Evolutionary conservation across 768 basidiomycete species (phyloP).

Genomic region (Boletellus ananas): DNA sequence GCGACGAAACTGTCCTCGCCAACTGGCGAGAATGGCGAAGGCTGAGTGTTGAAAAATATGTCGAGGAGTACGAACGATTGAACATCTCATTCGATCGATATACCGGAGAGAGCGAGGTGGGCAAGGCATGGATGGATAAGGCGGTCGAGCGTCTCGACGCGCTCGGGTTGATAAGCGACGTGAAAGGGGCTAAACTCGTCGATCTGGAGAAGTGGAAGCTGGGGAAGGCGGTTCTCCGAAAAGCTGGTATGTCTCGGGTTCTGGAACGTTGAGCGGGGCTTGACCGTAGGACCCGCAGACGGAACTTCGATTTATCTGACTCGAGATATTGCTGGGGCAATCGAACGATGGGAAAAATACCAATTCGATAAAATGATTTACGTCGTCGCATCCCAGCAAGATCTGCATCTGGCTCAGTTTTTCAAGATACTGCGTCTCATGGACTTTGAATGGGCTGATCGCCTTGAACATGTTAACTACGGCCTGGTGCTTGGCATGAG

Average conservation of each 20-base stretch:
- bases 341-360: constrained; percentile 89
- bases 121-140: constrained; percentile 66
- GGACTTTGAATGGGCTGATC: constrained; percentile 82
- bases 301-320: constrained; percentile 93
- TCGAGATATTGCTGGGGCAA: constrained; percentile 91
- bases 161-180: constrained; percentile 71
- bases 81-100: constrained; percentile 93
- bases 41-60: constrained; percentile 85
- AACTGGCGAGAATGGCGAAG: constrained; percentile 95
- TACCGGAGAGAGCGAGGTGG: constrained; percentile 83
- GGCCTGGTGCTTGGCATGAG: constrained; percentile 95
- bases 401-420: constrained; percentile 84
- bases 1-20: constrained; percentile 75
- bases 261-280: too few relatives aligned
- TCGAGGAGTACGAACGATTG: constrained; percentile 79
- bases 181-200: constrained; percentile 79
- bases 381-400: constrained; percentile 84
- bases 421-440: constrained; percentile 92
- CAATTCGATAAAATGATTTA: constrained; percentile 93
- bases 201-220: constrained; percentile 89
- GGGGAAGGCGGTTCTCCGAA: constrained; percentile 85
- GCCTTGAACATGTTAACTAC: constrained; percentile 85
- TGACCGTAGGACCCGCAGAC: constrained; percentile 43
- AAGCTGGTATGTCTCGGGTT: constrained; percentile 53
- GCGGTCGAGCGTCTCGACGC: constrained; percentile 66